Percentiles rank a stretch among this genome's conserved stretches.
These are phyloP conservation scores for Rheum nobile DNA, from an alignment of 148 eudicot genomes.

Conservation along the genomic window DNA sequence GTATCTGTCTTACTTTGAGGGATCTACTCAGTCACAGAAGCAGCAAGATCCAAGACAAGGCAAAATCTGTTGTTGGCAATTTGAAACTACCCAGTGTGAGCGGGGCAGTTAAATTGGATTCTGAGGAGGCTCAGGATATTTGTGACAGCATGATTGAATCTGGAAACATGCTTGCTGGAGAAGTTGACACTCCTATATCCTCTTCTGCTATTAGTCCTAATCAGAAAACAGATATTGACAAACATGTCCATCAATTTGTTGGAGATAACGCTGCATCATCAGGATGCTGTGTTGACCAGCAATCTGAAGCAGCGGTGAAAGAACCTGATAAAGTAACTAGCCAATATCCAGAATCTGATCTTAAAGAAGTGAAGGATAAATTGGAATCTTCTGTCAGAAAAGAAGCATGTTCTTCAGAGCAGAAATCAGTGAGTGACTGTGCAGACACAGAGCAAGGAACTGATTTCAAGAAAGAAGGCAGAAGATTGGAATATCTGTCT, in stretches of 20 bases:
- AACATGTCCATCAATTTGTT: background rate
- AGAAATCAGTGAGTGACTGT: background rate
- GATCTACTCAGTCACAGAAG: conserved; percentile 50
- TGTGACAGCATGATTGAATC: conserved; percentile 12
- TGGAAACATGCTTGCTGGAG: conserved; percentile 13
- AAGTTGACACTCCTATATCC: conserved; percentile 10
- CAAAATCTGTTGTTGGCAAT: conserved; percentile 42
- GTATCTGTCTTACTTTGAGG: conserved; percentile 39
- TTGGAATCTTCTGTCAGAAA: background rate
- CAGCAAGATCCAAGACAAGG: conserved; percentile 45
- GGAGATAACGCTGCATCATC: conserved; percentile 12
- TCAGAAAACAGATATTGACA: background rate
- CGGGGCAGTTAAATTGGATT: conserved; percentile 15
- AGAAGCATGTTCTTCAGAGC: background rate
- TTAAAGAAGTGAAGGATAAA: background rate
- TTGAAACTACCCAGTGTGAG: conserved; percentile 33
- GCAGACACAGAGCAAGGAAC: conserved; percentile 12
- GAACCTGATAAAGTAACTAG: background rate
- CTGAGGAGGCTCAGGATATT: conserved; percentile 17
- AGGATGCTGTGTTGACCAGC: conserved; percentile 14
- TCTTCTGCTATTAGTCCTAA: background rate
- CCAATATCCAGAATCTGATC: background rate
- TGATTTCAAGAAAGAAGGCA: conserved; percentile 16
- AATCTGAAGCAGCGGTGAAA: conserved; percentile 11
- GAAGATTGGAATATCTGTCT: conserved; percentile 15